These are phyloP conservation scores for Massariosphaeria phaeospora DNA, from an alignment of 495 filamentous ascomycete species.

Conservation along the genomic window DNA sequence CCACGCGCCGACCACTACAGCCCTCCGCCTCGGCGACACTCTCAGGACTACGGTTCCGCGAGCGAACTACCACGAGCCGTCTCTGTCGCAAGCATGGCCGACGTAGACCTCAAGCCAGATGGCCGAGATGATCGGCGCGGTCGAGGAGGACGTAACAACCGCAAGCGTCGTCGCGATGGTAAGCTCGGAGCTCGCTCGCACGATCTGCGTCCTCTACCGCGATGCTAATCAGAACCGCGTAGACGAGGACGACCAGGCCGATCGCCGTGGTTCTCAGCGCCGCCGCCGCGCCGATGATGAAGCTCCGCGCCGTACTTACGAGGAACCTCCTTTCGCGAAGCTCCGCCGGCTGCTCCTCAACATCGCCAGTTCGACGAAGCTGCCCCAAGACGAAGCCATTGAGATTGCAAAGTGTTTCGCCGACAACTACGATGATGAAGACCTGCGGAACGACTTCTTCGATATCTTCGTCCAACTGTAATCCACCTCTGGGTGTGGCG, in stretches of 20 bases:
- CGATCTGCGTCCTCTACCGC: not conserved
- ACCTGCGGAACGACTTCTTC: constrained; percentile 62
- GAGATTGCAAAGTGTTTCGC: constrained; percentile 69
- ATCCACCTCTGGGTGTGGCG: constrained; percentile 29
- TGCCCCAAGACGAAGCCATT: constrained; percentile 63
- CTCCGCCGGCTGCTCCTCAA: constrained; percentile 74
- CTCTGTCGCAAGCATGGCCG: too few relatives aligned
- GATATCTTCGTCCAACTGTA: constrained; percentile 70
- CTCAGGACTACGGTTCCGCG: not conserved
- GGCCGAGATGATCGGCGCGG: constrained; percentile 49
- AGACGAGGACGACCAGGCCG: constrained; percentile 61
- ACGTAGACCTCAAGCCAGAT: constrained; percentile 50
- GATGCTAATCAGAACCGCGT: constrained; percentile 3
- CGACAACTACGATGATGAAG: constrained; percentile 77
- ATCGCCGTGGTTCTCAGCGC: constrained; percentile 57
- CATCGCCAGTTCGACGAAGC: constrained; percentile 57
- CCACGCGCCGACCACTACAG: not conserved
- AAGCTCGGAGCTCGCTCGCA: constrained; percentile 7
- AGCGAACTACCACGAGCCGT: not conserved
- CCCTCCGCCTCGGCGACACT: not conserved
- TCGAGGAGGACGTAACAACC: constrained; percentile 55
- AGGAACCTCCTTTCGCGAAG: constrained; percentile 69
- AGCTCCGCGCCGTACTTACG: constrained; percentile 43
- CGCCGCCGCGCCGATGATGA: constrained; percentile 45
- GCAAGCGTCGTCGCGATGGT: constrained; percentile 63